phyloP scores from a whole-genome alignment of 1,139 yeast genomes.

The Scheffersomyces stambukii region DNA sequence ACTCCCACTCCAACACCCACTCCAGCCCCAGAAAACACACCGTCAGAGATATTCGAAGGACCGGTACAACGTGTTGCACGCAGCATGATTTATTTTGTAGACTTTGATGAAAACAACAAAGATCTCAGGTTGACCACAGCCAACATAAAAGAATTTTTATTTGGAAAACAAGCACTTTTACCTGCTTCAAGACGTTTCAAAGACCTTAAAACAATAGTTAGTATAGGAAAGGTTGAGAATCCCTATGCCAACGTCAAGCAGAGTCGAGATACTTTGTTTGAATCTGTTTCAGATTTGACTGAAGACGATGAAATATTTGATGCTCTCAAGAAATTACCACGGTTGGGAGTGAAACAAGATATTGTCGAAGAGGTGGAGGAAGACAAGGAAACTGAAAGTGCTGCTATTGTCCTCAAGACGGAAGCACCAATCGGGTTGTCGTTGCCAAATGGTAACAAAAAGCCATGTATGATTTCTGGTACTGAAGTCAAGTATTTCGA shows the following conservation, averaged over 20 bases:
- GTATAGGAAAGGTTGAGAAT: constrained; percentile 42
- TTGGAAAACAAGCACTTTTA: constrained; percentile 57
- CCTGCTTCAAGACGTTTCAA: constrained; percentile 52
- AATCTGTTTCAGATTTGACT: constrained; percentile 28
- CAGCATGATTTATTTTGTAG: constrained; percentile 45
- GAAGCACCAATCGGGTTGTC: constrained; percentile 74
- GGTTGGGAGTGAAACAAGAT: constrained; percentile 59
- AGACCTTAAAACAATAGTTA: constrained; percentile 51
- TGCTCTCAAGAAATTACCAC: constrained; percentile 54
- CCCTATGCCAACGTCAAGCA: constrained; percentile 33
- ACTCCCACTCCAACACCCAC: constrained; percentile 2
- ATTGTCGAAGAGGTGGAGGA: constrained; percentile 41
- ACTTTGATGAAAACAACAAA: constrained; percentile 33
- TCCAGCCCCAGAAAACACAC: constrained; percentile 3
- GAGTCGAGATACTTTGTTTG: constrained; percentile 33
- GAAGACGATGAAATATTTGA: constrained; percentile 44
- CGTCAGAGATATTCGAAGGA: constrained; percentile 48
- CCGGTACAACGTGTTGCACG: constrained; percentile 58
- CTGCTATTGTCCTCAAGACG: constrained; percentile 50
- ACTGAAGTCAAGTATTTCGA: constrained; percentile 80
- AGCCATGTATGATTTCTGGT: constrained; percentile 74
- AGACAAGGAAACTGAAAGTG: constrained; percentile 35
- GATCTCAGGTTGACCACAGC: constrained; percentile 19
- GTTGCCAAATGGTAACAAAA: constrained; percentile 66
- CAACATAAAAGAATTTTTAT: constrained; percentile 41